Evolutionary conservation across 345 rosid species (phyloP).

Genomic region (Anastatica hierochuntica): DNA sequence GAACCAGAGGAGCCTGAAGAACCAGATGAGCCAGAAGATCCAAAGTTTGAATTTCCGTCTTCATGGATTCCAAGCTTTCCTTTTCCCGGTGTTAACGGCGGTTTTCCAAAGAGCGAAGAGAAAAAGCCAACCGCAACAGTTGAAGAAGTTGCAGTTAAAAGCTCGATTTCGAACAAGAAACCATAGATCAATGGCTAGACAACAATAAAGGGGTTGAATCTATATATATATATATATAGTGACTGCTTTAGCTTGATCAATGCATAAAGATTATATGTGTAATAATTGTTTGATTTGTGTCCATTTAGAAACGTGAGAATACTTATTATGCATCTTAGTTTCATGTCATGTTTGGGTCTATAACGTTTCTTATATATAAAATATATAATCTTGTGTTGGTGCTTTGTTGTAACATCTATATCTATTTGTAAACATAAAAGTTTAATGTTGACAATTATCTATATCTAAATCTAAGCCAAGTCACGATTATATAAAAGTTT

Average conservation of each 20-base stretch:
- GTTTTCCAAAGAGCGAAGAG: not conserved
- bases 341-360: not conserved
- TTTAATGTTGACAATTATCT: no score
- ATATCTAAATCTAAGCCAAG: no score
- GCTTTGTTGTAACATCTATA: not conserved
- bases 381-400: not conserved
- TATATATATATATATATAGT: not conserved
- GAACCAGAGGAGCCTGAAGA: conserved; percentile 12
- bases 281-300: no score
- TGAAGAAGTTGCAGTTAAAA: not conserved
- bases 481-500: no score
- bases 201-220: not conserved
- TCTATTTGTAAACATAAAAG: no score
- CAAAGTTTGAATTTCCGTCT: conserved; percentile 1
- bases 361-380: not conserved
- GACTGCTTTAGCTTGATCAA: not conserved
- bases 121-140: conserved; percentile 1
- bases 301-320: not conserved
- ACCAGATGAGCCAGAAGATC: conserved; percentile 12
- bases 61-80: conserved; percentile 26
- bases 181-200: conserved; percentile 13
- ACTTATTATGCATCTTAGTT: not conserved
- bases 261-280: not conserved
- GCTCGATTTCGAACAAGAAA: conserved; percentile 17
- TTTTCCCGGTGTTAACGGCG: conserved; percentile 9